Evolutionary conservation across 371 early-diverging fungal species (phyloP).

Genomic region (Rhizopus sp.): DNA sequence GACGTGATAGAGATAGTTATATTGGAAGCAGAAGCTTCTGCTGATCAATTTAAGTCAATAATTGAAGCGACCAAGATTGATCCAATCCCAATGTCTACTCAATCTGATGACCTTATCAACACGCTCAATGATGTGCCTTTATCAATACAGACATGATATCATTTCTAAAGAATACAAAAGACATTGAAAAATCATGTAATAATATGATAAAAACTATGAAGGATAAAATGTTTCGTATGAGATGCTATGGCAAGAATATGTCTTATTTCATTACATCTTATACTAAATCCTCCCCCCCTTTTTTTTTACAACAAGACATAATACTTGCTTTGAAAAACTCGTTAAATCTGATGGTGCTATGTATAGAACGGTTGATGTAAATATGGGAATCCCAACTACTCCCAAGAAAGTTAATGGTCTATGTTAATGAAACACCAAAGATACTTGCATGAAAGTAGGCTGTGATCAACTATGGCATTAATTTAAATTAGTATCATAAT

Average conservation of each 20-base stretch:
- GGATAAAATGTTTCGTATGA: slow-evolving; percentile 8
- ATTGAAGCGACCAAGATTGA: no score
- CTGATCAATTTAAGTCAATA: no score
- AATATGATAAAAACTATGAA: slow-evolving; percentile 8
- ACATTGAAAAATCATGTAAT: slow-evolving; percentile 5
- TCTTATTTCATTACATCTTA: slow-evolving; percentile 7
- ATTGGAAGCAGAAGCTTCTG: no score
- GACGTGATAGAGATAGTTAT: no score
- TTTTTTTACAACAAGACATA: slow-evolving; percentile 7
- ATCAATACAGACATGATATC: no score
- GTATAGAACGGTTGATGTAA: slow-evolving; percentile 8
- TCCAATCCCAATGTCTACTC: no score
- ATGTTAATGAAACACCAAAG: slow-evolving; percentile 10
- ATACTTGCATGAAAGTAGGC: slow-evolving; percentile 14
- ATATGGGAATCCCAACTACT: slow-evolving; percentile 9
- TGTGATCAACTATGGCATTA: slow-evolving; percentile 7
- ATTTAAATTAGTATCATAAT: slow-evolving; percentile 7
- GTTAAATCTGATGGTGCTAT: neutral
- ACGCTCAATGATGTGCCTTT: no score
- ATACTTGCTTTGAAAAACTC: slow-evolving; percentile 12
- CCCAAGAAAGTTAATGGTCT: slow-evolving; percentile 10
- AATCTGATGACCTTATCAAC: no score
- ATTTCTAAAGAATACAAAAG: slow-evolving; percentile 7
- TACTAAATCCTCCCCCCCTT: neutral
- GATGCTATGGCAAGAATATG: slow-evolving; percentile 4